Evolutionary conservation across 352 stramenopile genomes (phyloP).

Genomic region (Phytopythium litorale): DNA sequence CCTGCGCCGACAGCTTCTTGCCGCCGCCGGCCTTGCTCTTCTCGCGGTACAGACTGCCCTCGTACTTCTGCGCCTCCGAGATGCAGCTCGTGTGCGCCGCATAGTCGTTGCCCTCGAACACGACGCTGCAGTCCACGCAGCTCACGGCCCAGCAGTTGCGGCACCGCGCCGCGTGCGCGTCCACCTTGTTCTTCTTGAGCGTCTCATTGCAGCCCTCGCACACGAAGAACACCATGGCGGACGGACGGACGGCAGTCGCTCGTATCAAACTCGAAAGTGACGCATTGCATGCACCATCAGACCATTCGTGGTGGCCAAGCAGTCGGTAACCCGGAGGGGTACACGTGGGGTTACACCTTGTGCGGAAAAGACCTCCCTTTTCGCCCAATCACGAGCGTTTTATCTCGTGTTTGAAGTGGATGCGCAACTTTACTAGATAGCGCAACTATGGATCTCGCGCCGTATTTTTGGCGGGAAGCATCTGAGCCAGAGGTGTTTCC

Average conservation of each 20-base stretch:
- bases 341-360: too few species aligned
- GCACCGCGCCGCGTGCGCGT: constrained; percentile 80
- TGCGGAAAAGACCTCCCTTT: too few species aligned
- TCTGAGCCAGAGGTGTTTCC: not conserved
- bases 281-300: not conserved
- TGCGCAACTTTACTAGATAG: not conserved
- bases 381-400: too few species aligned
- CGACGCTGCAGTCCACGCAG: constrained; percentile 92
- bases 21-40: constrained; percentile 49
- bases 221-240: constrained; percentile 82
- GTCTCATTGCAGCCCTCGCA: constrained; percentile 90
- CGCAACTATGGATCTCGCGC: not conserved
- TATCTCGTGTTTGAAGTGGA: not conserved
- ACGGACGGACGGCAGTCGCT: too few species aligned
- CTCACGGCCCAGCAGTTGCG: constrained; percentile 90
- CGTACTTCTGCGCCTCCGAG: constrained; percentile 94
- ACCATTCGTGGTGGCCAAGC: too few species aligned
- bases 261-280: not conserved
- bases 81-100: constrained; percentile 89
- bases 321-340: too few species aligned
- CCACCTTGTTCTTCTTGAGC: constrained; percentile 94
- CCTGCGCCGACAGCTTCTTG: constrained; percentile 85
- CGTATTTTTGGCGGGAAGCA: constrained; percentile 12
- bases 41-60: constrained; percentile 83
- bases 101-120: constrained; percentile 90